Conservation (phyloP, 2,329 filamentous ascomycete species). For the Paecilomyces niveus region DNA sequence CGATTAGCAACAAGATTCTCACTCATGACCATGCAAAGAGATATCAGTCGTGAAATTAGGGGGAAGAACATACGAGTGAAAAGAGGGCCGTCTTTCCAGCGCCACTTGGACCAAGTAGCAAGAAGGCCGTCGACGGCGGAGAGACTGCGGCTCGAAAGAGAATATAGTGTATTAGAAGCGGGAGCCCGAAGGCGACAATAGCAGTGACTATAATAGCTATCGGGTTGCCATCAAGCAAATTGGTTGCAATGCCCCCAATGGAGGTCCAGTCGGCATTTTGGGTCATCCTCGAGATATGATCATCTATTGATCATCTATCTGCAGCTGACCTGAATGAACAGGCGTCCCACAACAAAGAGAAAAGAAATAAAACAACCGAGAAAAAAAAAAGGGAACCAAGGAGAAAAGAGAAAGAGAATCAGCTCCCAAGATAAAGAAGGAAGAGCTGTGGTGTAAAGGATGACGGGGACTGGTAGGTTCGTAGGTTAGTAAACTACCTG, state of each 20-base stretch:
- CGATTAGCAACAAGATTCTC: conserved; percentile 5
- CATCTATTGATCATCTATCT: conserved; percentile 1
- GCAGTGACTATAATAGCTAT: conserved; percentile 57
- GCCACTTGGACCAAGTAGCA: conserved; percentile 73
- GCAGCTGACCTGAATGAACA: background rate
- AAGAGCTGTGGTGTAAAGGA: background rate
- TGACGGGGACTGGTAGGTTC: too few species aligned
- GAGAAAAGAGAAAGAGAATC: background rate
- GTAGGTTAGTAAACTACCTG: background rate
- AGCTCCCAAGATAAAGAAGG: background rate
- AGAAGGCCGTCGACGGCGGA: conserved; percentile 63
- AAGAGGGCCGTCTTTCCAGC: conserved; percentile 83
- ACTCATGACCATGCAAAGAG: background rate
- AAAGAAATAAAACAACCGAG: background rate
- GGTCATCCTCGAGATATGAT: conserved; percentile 16
- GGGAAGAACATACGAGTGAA: conserved; percentile 53
- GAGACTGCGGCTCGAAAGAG: conserved; percentile 59
- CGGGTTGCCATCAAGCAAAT: conserved; percentile 36
- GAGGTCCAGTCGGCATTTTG: conserved; percentile 29
- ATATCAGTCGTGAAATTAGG: background rate
- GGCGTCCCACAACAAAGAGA: background rate
- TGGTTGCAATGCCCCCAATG: conserved; percentile 31
- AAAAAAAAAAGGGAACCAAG: background rate
- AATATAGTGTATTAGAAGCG: conserved; percentile 68
- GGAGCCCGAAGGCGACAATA: conserved; percentile 63